Conservation (phyloP, 2,329 filamentous ascomycete genomes). For the Fusarium sublunatum region DNA sequence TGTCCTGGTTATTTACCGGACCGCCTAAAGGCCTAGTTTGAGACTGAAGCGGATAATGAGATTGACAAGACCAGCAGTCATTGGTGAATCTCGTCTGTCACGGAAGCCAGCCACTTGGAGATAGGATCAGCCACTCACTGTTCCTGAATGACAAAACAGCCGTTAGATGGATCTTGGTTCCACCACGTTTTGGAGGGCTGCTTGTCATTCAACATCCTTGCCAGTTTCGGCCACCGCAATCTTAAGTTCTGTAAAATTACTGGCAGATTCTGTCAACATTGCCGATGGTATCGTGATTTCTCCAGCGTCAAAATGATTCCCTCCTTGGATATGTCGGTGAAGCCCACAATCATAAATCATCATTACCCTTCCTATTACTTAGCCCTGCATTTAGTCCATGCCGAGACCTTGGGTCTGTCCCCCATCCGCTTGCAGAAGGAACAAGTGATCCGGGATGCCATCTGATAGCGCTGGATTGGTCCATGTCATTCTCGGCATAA, state of each 20-base stretch:
- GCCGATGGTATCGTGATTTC: neutral
- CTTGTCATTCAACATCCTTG: conserved; percentile 28
- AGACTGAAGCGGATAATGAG: conserved; percentile 7
- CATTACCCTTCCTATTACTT: conserved; percentile 4
- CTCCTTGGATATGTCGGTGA: conserved; percentile 6
- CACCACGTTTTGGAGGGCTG: conserved; percentile 33
- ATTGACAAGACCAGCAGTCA: neutral
- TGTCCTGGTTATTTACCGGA: too few relatives aligned
- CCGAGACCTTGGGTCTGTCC: neutral
- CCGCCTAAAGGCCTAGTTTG: neutral
- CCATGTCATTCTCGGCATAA: neutral
- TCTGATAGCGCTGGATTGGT: neutral
- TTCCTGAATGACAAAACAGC: conserved; percentile 34
- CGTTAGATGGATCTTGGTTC: conserved; percentile 25
- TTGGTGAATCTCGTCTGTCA: conserved; percentile 12
- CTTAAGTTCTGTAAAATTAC: conserved; percentile 30
- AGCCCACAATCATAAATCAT: neutral
- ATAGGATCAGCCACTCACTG: conserved; percentile 27
- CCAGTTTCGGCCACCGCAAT: conserved; percentile 17
- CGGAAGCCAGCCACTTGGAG: conserved; percentile 7
- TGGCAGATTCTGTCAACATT: conserved; percentile 2
- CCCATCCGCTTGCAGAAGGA: conserved; percentile 7
- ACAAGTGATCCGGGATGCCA: conserved; percentile 4
- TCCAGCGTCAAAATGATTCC: conserved; percentile 8
- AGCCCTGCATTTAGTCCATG: neutral